Base-by-base conservation (phyloP, 2,329 filamentous ascomycete genomes). In the Orbilia blumenaviensis region DNA sequence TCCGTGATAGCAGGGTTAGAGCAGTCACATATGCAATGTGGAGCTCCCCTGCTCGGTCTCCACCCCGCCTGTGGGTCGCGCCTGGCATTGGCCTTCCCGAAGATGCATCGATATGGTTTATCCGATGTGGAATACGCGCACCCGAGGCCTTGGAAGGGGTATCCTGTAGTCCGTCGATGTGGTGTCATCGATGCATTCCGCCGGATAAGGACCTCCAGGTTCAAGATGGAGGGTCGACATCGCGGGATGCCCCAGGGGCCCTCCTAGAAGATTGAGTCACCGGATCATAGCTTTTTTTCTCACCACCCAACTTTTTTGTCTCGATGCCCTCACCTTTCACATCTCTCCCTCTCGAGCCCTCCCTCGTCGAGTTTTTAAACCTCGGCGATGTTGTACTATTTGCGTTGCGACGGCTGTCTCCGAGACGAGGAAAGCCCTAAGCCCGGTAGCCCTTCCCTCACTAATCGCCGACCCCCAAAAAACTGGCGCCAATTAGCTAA, bases 391-490 rank as follows among this genome's bases (percentile, higher is more conserved):
- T 75, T 67, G 71, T 16, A 75, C 61, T 75, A 68, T 67, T 68
- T 75, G 71, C 71, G 71, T 75, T 67, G 71, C 38, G 54, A 63
- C 71, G 62, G 66, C 16, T 63, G 44, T 62, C 66, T 71, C 66
- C 66, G 66, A 71, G 66, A 48, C 46, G 29, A 50, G 52, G 34
- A 18, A 46, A 44, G 48, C 52, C 54, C 56, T 52, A 50, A 54
- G 60, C 41, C 46, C 38, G 38, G 36, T 56, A 61, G 61, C 69
- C 69, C 62, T 62, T 56, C 46, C 54, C 21, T 32, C 50, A 44
- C 36, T 44, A 54, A 61, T 62, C 50, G 56, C 42, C 62, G 71
- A 67, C 62, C 66, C 56, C 54, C 56, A 41, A n/a, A n/a, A n/a
- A 58, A 52, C 23, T 41, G 66, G 34, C 66, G 61, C 66, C 66